These are phyloP conservation scores for Boletus rubroflammeus DNA, from an alignment of 768 basidiomycete species.

Conservation along the genomic window DNA sequence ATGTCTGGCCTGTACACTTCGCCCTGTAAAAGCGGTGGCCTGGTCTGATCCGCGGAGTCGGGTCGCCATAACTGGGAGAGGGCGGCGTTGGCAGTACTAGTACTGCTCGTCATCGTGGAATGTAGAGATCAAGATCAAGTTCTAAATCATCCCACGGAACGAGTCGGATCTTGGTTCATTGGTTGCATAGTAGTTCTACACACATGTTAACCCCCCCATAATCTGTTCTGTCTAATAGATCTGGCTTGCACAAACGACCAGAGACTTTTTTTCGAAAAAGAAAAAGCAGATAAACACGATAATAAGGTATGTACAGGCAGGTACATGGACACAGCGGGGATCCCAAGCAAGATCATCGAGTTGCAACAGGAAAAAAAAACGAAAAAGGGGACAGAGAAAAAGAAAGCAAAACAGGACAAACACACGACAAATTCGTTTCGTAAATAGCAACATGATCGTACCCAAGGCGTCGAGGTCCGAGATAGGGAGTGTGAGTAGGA, in stretches of 20 bases:
- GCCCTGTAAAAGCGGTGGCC: background rate
- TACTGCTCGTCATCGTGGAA: background rate
- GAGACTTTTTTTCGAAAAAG: background rate
- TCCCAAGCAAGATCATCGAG: slow-evolving; percentile 20
- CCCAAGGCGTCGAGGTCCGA: slow-evolving; percentile 12
- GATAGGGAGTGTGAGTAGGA: slow-evolving; percentile 1
- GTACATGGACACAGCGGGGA: slow-evolving; percentile 23
- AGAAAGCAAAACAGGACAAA: slow-evolving; percentile 1
- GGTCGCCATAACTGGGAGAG: slow-evolving; percentile 3
- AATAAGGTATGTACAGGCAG: slow-evolving; percentile 37
- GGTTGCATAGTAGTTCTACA: slow-evolving; percentile 2
- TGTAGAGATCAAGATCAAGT: background rate
- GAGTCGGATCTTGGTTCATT: background rate
- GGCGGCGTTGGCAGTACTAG: background rate
- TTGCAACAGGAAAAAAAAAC: slow-evolving; percentile 9
- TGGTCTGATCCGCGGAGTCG: background rate
- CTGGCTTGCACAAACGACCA: background rate
- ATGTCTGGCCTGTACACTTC: slow-evolving; percentile 55
- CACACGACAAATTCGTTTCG: slow-evolving; percentile 9
- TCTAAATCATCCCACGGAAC: background rate
- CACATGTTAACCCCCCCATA: background rate
- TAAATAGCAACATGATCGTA: slow-evolving; percentile 13
- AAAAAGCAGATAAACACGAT: slow-evolving; percentile 30
- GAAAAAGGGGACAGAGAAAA: background rate
- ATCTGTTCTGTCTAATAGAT: background rate